These are phyloP conservation scores for Bruguiera sexangula DNA, from an alignment of 345 rosid species.

Conservation along the genomic window DNA sequence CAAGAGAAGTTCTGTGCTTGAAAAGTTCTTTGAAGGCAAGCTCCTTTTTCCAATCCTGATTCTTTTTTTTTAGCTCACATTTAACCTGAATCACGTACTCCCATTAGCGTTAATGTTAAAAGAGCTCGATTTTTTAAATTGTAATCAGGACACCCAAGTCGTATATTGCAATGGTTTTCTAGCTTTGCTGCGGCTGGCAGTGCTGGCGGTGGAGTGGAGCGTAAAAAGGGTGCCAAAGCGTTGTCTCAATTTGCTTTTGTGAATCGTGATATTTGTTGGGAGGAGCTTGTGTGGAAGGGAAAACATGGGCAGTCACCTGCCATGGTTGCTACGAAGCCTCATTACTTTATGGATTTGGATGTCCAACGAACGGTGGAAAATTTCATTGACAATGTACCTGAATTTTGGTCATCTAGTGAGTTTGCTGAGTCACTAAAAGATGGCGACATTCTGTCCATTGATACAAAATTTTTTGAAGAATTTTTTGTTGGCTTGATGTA, in stretches of 20 bases:
- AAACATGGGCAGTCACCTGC: slow-evolving; percentile 98
- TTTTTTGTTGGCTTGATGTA: slow-evolving; percentile 62
- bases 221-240: slow-evolving; percentile 73
- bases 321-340: slow-evolving; percentile 90
- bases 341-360: slow-evolving; percentile 89
- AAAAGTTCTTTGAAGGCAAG: slow-evolving; percentile 67
- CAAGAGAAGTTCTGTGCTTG: slow-evolving; percentile 52
- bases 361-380: slow-evolving; percentile 66
- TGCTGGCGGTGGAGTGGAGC: slow-evolving; percentile 57
- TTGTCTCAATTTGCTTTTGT: slow-evolving; percentile 80
- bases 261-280: slow-evolving; percentile 93
- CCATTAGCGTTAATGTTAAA: too few relatives aligned
- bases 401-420: slow-evolving; percentile 85
- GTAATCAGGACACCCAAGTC: slow-evolving; percentile 55
- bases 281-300: slow-evolving; percentile 92
- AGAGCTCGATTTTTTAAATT: slow-evolving; percentile 64
- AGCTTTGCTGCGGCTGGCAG: slow-evolving; percentile 50
- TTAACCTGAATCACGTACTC: neutral
- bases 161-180: slow-evolving; percentile 63
- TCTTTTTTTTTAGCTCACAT: neutral
- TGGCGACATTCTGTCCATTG: slow-evolving; percentile 67
- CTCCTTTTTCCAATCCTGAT: slow-evolving; percentile 22
- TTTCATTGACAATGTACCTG: slow-evolving; percentile 74
- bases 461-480: slow-evolving; percentile 60
- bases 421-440: slow-evolving; percentile 75